phyloP scores from a whole-genome alignment of 208 protist genomes.

The Acanthamoeba polyphaga region DNA sequence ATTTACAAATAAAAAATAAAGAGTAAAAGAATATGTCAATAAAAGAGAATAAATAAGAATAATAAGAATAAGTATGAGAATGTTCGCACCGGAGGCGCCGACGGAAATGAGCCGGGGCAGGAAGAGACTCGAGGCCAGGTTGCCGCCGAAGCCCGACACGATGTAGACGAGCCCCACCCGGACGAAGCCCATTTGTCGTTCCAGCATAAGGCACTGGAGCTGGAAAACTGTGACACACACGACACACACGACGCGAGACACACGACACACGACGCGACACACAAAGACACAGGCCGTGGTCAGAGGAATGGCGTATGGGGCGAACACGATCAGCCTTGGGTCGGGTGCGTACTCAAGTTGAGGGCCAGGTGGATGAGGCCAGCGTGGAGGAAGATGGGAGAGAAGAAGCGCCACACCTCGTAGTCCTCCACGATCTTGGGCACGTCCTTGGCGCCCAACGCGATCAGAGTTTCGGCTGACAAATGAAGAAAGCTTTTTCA shows the following conservation, averaged over 20 bases:
- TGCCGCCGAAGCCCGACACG: conserved; percentile 66
- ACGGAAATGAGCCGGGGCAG: conserved; percentile 33
- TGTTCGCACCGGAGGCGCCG: not conserved
- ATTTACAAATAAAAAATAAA: not conserved
- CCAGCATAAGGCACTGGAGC: conserved; percentile 8
- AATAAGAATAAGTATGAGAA: too few species aligned
- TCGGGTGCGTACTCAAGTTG: not conserved
- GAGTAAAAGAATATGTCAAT: too few species aligned
- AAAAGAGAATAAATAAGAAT: too few species aligned
- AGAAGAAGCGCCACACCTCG: conserved; percentile 73
- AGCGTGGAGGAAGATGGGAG: conserved; percentile 85
- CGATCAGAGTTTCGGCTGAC: conserved; percentile 17
- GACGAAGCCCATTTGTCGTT: not conserved
- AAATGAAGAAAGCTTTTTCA: not conserved
- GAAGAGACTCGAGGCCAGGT: conserved; percentile 55
- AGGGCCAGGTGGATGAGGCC: conserved; percentile 76
- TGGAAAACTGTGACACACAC: conserved; percentile 8
- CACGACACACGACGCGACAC: not conserved
- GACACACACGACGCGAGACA: not conserved
- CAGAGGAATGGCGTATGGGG: too few species aligned
- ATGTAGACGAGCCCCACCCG: conserved; percentile 39
- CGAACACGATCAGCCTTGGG: not conserved
- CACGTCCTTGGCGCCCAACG: conserved; percentile 71
- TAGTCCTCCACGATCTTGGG: conserved; percentile 47
- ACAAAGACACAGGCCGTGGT: too few species aligned